phyloP scores from a whole-genome alignment of 2,329 filamentous ascomycete genomes.

The Talaromyces sp. region DNA sequence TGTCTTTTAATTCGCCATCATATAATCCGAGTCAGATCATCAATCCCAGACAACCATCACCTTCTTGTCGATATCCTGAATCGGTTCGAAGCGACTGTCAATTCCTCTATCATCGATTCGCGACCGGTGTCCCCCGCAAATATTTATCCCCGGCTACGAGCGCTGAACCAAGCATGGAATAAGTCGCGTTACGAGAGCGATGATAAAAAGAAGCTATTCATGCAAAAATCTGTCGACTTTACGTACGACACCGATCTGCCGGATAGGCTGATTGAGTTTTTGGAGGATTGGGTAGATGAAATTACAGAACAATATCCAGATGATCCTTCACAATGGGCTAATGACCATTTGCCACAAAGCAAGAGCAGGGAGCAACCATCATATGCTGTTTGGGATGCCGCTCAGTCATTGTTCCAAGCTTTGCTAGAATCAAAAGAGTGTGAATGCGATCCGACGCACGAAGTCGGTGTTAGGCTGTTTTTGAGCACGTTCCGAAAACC shows the following conservation, averaged over 20 bases:
- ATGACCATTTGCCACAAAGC: background rate
- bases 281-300: background rate
- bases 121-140: background rate
- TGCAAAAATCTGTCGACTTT: background rate
- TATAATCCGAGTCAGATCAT: background rate
- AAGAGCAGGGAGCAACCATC: slow-evolving; percentile 2
- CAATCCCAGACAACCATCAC: background rate
- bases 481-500: background rate
- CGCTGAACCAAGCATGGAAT: slow-evolving; percentile 2
- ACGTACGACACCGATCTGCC: background rate
- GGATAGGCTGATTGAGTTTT: background rate
- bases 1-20: background rate
- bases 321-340: background rate
- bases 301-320: background rate
- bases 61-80: background rate
- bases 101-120: background rate
- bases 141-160: background rate
- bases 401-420: background rate
- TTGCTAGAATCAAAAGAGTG: slow-evolving; percentile 1
- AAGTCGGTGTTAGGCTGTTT: background rate
- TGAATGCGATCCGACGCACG: background rate
- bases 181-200: background rate
- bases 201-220: background rate
- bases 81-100: background rate
- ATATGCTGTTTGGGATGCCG: slow-evolving; percentile 1